Base-by-base conservation (phyloP, 202 grass and related monocot species). In the Thinopyrum obtusiflorum region DNA sequence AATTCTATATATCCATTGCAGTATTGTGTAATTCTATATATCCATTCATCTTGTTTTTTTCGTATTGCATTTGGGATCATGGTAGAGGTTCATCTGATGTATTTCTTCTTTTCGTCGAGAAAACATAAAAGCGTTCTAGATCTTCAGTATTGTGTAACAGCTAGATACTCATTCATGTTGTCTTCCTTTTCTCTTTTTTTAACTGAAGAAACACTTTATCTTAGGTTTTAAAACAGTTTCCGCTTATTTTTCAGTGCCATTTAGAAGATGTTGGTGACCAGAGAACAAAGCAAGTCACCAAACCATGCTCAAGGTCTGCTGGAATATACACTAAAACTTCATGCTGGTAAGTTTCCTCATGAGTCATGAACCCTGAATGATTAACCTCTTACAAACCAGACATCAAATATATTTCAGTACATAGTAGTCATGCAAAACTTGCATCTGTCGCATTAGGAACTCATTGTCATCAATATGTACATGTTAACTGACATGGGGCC, bases 401-500 rank as follows among this genome's bases (percentile, higher is more conserved):
- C 49, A 53, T 53, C 49, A 53, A 18, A 53, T 53, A 27, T 18
- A 69, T 13, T 18, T 68, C 27, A 53, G 6, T 51, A 53, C 17
- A 21, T 23, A 18, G 10, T 14, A 44, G 11, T 5, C 44, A 49
- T 44, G 18, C 59, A 80, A 76, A 73, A 73, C 17, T 53, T 68
- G 68, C 65, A 63, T 78, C 1, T 26, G 28, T 78, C n/a, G 62
- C 11, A 73, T 10, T 68, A 26, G 27, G 46, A 55, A 83, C 11
- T 37, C 66, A 44, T 66, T 61, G 60, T 72, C 47, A 66, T 39
- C 17, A 0, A 31, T 80, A 76, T 87, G 12, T 90, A 90, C 85
- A 90, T 84, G 75, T 69, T 78, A 90, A 36, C 23, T 13, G 49
- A 80, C 61, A 28, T 74, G 68, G 87, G 85, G 75, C 76, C 18